Percentiles rank a stretch among this genome's conserved stretches.
Evolutionary conservation across 306 rosid species (phyloP).

Genomic region (Cicer yamashitae): DNA sequence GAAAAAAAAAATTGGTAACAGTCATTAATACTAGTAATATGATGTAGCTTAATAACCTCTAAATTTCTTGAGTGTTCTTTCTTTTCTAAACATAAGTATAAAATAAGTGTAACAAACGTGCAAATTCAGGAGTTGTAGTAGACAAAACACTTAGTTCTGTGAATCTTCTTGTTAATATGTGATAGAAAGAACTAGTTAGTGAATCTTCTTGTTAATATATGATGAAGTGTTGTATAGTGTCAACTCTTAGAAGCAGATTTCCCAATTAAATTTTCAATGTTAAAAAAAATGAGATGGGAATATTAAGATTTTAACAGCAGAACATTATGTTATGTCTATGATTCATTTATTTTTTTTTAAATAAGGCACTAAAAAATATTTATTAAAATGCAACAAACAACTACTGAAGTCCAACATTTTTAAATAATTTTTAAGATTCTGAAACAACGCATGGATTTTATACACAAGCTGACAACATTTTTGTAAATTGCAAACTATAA

Average conservation of each 20-base stretch:
- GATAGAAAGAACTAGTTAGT: too few relatives aligned
- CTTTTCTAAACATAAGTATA: neutral
- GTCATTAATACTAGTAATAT: neutral
- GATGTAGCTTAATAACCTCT: neutral
- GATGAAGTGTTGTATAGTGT: too few relatives aligned
- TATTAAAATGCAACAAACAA: conserved; percentile 37
- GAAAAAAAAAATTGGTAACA: neutral
- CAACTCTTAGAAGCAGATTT: too few relatives aligned
- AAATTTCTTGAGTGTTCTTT: neutral
- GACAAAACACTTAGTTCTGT: too few relatives aligned
- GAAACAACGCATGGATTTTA: conserved; percentile 31
- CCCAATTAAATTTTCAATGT: too few relatives aligned
- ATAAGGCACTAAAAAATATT: conserved; percentile 15
- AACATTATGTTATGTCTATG: conserved; percentile 31
- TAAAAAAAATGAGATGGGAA: neutral
- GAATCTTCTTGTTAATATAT: too few relatives aligned
- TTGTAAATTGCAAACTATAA: conserved; percentile 14
- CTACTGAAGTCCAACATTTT: conserved; percentile 16
- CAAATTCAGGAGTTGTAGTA: too few relatives aligned
- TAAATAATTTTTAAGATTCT: conserved; percentile 34
- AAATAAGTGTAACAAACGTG: too few relatives aligned
- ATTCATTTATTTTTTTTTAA: conserved; percentile 39
- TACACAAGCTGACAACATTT: conserved; percentile 19
- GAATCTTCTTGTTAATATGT: too few relatives aligned
- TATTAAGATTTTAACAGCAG: neutral